Conservation (phyloP, 192 early-diverging fungal genomes). For the Linnemannia zychae region DNA sequence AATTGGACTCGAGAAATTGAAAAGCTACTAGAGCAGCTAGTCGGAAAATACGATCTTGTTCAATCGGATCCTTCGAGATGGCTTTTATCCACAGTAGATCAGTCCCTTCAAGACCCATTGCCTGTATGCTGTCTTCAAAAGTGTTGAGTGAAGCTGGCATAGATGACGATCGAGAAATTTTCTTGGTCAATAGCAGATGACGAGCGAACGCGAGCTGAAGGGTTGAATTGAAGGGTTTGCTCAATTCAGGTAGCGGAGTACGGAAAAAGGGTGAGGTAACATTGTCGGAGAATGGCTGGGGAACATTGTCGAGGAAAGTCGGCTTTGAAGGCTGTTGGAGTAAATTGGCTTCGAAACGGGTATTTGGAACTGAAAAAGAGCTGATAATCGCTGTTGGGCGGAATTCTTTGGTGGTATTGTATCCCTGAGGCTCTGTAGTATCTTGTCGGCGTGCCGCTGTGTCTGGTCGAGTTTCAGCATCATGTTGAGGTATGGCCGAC, state of each 20-base stretch:
- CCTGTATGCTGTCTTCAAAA: not conserved
- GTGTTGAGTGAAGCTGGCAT: not conserved
- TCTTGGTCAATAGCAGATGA: not conserved
- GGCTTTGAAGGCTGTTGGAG: not conserved
- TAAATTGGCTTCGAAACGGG: not conserved
- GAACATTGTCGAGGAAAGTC: not conserved
- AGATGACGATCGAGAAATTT: not conserved
- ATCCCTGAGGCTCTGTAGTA: not conserved
- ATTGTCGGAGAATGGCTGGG: not conserved
- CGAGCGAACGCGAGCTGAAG: constrained; percentile 7
- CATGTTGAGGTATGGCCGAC: not conserved
- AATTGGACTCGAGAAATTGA: constrained; percentile 3
- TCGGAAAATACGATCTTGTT: constrained; percentile 1
- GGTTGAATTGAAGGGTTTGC: constrained; percentile 2
- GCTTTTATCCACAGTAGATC: not conserved
- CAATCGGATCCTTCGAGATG: constrained; percentile 5
- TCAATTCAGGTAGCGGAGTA: not conserved
- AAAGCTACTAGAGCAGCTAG: not conserved
- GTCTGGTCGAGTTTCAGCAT: not conserved
- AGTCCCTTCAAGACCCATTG: not conserved
- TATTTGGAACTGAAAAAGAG: not conserved
- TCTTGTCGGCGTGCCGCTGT: not conserved
- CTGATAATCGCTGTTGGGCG: not conserved
- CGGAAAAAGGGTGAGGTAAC: not conserved
- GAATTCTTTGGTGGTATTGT: not conserved